A percentile compares a stretch with the other conserved stretches of the same genome.
These are phyloP conservation scores for sorghum (Sorghum bicolor) DNA, from an alignment of 176 grass and related monocot genomes.

Conservation along the genomic window DNA sequence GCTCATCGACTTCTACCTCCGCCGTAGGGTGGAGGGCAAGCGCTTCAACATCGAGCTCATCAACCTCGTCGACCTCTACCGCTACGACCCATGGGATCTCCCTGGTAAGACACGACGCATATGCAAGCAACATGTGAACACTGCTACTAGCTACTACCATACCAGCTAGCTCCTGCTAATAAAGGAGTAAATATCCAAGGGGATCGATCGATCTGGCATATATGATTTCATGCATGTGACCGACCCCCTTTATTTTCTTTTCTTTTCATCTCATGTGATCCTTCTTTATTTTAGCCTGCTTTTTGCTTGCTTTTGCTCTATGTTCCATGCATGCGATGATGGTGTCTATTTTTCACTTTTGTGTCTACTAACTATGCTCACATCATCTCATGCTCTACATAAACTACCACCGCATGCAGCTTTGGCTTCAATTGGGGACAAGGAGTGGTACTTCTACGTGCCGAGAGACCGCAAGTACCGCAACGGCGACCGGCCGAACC, in stretches of 20 bases:
- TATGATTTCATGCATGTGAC: slow-evolving; percentile 56
- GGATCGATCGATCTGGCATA: background rate
- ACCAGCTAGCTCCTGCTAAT: background rate
- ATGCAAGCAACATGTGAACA: background rate
- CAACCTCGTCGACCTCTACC: slow-evolving; percentile 79
- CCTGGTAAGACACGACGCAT: slow-evolving; percentile 43
- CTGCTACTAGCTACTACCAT: no score
- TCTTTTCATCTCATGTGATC: slow-evolving; percentile 29
- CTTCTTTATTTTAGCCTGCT: background rate
- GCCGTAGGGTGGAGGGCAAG: slow-evolving; percentile 87
- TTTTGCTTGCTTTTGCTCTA: background rate
- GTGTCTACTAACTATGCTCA: background rate
- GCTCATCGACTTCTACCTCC: slow-evolving; percentile 99
- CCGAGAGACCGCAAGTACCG: slow-evolving; percentile 95
- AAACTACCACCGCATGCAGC: slow-evolving; percentile 55
- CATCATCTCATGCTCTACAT: slow-evolving; percentile 6
- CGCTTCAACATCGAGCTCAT: slow-evolving; percentile 95
- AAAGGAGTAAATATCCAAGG: background rate
- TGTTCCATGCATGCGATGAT: background rate
- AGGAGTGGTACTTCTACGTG: slow-evolving; percentile 98
- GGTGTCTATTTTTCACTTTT: background rate
- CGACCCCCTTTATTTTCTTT: background rate
- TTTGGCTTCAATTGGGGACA: slow-evolving; percentile 76
- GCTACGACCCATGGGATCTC: slow-evolving; percentile 95
- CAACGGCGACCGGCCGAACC: slow-evolving; percentile 82